Percentiles rank a stretch among this genome's conserved stretches.
Conservation (phyloP, 1,139 yeast genomes). For the Candida glucosophila region DNA sequence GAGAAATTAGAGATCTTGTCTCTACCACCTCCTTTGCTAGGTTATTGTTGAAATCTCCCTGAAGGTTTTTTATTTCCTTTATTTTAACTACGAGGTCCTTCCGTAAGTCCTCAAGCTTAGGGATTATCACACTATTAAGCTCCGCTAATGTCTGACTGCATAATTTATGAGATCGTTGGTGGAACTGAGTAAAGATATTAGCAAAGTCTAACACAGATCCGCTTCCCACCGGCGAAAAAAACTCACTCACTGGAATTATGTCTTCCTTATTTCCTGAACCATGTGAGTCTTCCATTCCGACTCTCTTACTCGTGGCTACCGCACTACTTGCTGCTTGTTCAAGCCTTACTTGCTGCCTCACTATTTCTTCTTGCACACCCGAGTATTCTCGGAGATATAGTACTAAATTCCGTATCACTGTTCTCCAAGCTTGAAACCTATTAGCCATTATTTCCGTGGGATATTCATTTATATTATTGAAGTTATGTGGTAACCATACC, state of each 20-base stretch:
- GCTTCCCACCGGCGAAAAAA: conserved; percentile 66
- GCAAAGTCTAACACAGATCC: conserved; percentile 83
- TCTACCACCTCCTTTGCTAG: conserved; percentile 60
- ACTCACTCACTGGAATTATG: conserved; percentile 32
- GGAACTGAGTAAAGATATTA: conserved; percentile 61
- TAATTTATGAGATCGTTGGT: conserved; percentile 59
- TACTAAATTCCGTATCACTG: conserved; percentile 64
- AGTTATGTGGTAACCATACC: conserved; percentile 30
- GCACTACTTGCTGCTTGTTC: no score
- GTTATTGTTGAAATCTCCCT: conserved; percentile 74
- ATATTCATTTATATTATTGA: conserved; percentile 24
- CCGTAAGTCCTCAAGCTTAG: conserved; percentile 78
- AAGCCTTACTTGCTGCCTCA: conserved; percentile 72
- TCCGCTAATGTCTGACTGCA: conserved; percentile 68
- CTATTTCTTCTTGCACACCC: conserved; percentile 78
- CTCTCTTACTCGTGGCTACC: conserved; percentile 3
- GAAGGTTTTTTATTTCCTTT: conserved; percentile 75
- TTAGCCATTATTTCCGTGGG: conserved; percentile 85
- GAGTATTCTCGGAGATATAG: conserved; percentile 73
- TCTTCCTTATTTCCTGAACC: conserved; percentile 18
- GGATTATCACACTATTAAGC: conserved; percentile 58
- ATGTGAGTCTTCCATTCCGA: conserved; percentile 3
- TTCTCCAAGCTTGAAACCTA: conserved; percentile 82
- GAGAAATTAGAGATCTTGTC: conserved; percentile 45
- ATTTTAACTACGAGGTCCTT: conserved; percentile 76